These are phyloP conservation scores for Mycotypha africana DNA, from an alignment of 371 early-diverging fungal species.

Conservation along the genomic window DNA sequence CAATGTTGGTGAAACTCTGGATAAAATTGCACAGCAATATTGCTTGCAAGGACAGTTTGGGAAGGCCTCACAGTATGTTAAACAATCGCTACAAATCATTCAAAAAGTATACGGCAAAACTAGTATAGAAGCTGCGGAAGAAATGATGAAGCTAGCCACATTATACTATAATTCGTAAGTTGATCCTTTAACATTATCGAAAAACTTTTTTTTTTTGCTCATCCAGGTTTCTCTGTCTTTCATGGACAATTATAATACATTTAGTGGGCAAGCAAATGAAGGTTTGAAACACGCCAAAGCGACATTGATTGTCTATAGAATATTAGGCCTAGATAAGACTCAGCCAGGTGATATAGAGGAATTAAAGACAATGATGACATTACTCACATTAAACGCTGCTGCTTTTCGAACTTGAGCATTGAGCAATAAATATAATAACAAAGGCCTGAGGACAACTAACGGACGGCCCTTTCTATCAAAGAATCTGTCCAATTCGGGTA, in stretches of 20 bases:
- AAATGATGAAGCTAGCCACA: constrained; percentile 27
- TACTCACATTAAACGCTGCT: too few species aligned
- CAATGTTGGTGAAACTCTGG: constrained; percentile 16
- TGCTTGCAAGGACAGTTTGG: constrained; percentile 5
- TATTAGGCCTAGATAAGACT: constrained; percentile 11
- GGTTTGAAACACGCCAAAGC: constrained; percentile 8
- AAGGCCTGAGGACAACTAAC: too few species aligned
- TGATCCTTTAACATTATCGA: background rate
- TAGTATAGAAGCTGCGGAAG: constrained; percentile 28
- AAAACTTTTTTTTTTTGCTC: too few species aligned
- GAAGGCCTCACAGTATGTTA: constrained; percentile 10
- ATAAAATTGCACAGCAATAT: constrained; percentile 14
- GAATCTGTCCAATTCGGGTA: too few species aligned
- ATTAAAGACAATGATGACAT: constrained; percentile 11
- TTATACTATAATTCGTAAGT: constrained; percentile 18
- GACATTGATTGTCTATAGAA: constrained; percentile 8
- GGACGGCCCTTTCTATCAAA: too few species aligned
- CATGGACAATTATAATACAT: too few species aligned
- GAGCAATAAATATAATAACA: too few species aligned
- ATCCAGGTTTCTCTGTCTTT: too few species aligned
- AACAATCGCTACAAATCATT: constrained; percentile 14
- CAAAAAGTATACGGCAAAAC: constrained; percentile 14
- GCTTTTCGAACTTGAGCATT: too few species aligned
- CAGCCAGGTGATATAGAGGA: constrained; percentile 18
- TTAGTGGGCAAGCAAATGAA: constrained; percentile 4